Base-by-base conservation (phyloP, 306 rosid genomes). In the Leucaena leucocephala region DNA sequence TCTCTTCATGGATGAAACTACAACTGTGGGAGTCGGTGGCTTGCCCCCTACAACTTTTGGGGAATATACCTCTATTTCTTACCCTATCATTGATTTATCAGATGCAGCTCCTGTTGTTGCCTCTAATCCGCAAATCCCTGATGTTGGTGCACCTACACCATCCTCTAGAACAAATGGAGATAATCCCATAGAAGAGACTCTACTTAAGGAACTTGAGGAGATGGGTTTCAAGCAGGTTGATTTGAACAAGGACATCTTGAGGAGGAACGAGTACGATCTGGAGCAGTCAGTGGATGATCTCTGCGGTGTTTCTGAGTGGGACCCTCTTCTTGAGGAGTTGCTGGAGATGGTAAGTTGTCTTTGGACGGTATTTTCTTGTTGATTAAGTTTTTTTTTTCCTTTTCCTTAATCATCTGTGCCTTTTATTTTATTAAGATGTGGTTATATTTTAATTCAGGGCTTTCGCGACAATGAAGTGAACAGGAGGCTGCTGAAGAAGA, bases 191-290 rank as follows among this genome's bases (percentile, higher is more conserved):
- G 97, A 90, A 82, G 94, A 90, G 52, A 69, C 59, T 55, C 94
- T 96, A 27, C 98, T 96, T 54, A 90, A 82, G 82, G 96, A 92
- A 76, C 98, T 93, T 2, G 89, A 85, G 82, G 88, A 61, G 74
- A 93, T 96, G 99, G 98, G 98, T 50, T 96, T 96, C 71, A 89
- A 81, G 79, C 91, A 89, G 81, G 79, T 86, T 39, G 86, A 89
- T 83, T 69, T 93, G 77, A 96, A 96, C 90, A 96, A 84, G 84
- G 94, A 96, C 83, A 62, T 91, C 80, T 77, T 96, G 87, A 87
- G 93, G 84, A 78, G 33, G 85, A 96, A 88, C 1, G 86, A 86
- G 65, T 96, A 91, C 81, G 57, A 91, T 82, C 85, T 96, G 76
- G 94, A 88, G 81, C 88, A 84, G 81, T 87, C 96, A 12, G 81